Conservation (phyloP, 495 filamentous ascomycete genomes). For the Xylaria telfairii region DNA sequence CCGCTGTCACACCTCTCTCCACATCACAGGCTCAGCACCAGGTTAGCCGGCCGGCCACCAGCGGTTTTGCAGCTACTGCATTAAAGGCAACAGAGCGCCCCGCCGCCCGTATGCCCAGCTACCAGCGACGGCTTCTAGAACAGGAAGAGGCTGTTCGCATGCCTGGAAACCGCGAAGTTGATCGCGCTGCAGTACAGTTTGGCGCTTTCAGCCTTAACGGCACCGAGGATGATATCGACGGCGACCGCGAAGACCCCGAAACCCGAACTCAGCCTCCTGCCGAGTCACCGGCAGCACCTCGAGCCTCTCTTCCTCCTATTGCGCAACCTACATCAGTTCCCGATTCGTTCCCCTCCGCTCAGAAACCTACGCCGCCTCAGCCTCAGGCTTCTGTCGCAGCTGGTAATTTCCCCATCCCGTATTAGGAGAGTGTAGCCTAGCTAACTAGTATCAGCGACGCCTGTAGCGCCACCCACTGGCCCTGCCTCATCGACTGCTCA, state of each 20-base stretch:
- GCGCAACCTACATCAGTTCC: constrained; percentile 59
- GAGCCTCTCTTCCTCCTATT: constrained; percentile 86
- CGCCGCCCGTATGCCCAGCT: constrained; percentile 70
- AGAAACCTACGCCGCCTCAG: constrained; percentile 73
- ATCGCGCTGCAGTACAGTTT: constrained; percentile 94
- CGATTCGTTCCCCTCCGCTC: constrained; percentile 63
- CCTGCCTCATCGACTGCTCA: constrained; percentile 40
- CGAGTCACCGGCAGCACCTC: constrained; percentile 88
- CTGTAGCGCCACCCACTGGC: constrained; percentile 40
- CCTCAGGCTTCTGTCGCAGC: constrained; percentile 49
- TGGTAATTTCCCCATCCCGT: constrained; percentile 40
- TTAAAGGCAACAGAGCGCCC: constrained; percentile 71
- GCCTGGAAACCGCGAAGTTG: constrained; percentile 97
- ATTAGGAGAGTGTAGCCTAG: constrained; percentile 12
- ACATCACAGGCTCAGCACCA: constrained; percentile 64
- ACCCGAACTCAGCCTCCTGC: constrained; percentile 93
- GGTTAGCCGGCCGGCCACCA: constrained; percentile 60
- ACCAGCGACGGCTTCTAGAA: constrained; percentile 82
- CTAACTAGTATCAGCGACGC: constrained; percentile 45
- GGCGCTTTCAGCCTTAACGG: constrained; percentile 93
- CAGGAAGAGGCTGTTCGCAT: constrained; percentile 98
- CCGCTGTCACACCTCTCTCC: constrained; percentile 60
- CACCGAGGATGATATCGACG: constrained; percentile 81
- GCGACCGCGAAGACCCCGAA: constrained; percentile 92
- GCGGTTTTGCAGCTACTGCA: constrained; percentile 74